phyloP scores from a whole-genome alignment of 768 basidiomycete species.

The Russula griseocarnosa region DNA sequence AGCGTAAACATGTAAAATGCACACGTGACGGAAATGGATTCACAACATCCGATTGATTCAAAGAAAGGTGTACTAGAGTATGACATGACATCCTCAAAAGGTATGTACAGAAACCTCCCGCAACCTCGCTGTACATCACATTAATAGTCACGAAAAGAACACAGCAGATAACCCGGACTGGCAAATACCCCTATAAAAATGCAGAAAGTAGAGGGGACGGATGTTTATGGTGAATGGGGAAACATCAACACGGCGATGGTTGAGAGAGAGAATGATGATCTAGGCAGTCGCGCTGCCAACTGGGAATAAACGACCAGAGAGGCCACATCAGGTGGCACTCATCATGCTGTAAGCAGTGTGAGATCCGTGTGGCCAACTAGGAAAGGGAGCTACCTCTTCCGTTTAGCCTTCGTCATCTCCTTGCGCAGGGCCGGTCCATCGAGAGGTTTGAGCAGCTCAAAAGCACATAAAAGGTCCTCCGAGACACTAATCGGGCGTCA shows the following conservation, averaged over 20 bases:
- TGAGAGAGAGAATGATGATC: neutral
- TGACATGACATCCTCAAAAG: conserved; percentile 22
- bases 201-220: conserved; percentile 15
- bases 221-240: neutral
- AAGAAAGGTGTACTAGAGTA: conserved; percentile 14
- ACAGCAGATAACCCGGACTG: conserved; percentile 23
- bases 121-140: conserved; percentile 10
- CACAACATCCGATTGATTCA: neutral
- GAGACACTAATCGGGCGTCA: conserved; percentile 60
- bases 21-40: conserved; percentile 16
- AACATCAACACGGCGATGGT: neutral
- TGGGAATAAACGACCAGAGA: too few species aligned
- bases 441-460: conserved; percentile 93
- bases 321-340: conserved; percentile 22
- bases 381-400: conserved; percentile 68
- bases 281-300: neutral
- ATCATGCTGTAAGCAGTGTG: conserved; percentile 26
- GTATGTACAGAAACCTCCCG: conserved; percentile 17
- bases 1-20: conserved; percentile 12
- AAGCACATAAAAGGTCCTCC: conserved; percentile 95
- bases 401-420: conserved; percentile 98
- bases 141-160: conserved; percentile 15
- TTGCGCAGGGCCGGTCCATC: conserved; percentile 93
- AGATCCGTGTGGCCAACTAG: neutral
- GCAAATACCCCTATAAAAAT: conserved; percentile 29